Evolutionary conservation across 2,329 filamentous ascomycete species (phyloP), one percentile per base, ranked within the genome.

Genomic region (Cercospora janseana): DNA sequence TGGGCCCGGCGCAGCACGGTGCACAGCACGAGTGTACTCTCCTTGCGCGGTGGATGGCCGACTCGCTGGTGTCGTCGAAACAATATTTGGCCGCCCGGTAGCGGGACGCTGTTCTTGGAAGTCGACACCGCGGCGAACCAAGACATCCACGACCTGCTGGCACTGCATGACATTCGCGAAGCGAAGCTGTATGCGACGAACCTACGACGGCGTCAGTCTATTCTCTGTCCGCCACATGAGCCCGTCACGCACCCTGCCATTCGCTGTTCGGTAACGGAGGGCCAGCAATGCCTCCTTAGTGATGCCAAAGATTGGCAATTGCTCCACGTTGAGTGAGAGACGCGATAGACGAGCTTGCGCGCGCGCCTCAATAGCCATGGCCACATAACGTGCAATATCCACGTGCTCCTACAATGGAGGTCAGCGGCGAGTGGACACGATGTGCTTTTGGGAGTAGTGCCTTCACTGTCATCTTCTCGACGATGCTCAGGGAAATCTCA

Each of bases 301-400:
- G 24, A 75, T 68, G 26, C 67, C 72, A 35, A 70, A 72, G n/a
- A 75, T 69, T 4, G 72, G 71, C 2, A 76, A 62, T 45, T 73
- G 67, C 7, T 75, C 72, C 15, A 62, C 58, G 15, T 60, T 62
- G 27, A 68, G 56, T 18, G 65, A 55, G 9, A 66, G 52, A 10
- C 66, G 61, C 12, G 56, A 59, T 23, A 64, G 52, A 12, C 60
- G 53, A 13, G 54, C 51, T 13, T 44, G 26, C 10, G 42, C 20
- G 3, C 59, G 55, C 4, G 50, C 41, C 3, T 54, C 47, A 8
- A 51, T 46, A 4, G 63, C 51, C 12, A 48, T 32, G 35, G 65
- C 60, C 27, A 68, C 54, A 34, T 60, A 63, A 8, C 46, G 46
- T 10, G 54, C 55, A 18, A 67, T 42, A 26, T 68, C 60, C 24